Evolutionary conservation across 768 basidiomycete species (phyloP), one percentile per base, ranked within the genome.

Genomic region (Kwoniella shandongensis): DNA sequence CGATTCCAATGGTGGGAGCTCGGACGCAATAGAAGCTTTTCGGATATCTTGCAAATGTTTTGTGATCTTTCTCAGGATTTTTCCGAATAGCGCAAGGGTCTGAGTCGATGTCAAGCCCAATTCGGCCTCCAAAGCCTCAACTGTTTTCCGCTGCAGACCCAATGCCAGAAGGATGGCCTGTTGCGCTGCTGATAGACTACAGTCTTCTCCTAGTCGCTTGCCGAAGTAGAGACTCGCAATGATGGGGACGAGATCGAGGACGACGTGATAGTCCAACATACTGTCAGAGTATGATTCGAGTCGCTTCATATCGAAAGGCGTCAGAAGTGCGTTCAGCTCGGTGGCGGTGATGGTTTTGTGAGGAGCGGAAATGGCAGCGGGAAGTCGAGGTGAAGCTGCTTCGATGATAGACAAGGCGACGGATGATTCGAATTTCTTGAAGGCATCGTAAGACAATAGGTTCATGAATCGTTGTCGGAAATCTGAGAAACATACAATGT

Each of bases 261-360:
- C 84, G 66, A 94, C 91, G 72, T 98, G 96, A 69, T 94, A 97
- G 76, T 98, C 96, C 39, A 98, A 82, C 84, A 88, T 86, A 67
- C 75, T 77, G 75, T 96, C 92, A 0, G 91, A 88, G 63, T 99
- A 99, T 4, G 94, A 89, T 66, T 93, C 88, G 13, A 99, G 82
- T 1, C 96, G 87, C 76, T 98, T 97, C 66, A 98, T 81, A 76
- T 98, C 96, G 74, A 94, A 98, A 0, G 96, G 91, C 0, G 90
- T 86, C 54, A 93, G 74, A 6, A 88, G 73, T 44, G 86, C 79
- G 0, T 83, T 79, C 15, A 88, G 78, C 57, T 88, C 87, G 1
- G 77, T 72, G 17, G 81, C 61, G 4, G 75, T 73, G 22, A 83
- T 75, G 4, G 79, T 72, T 27, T 38, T 36, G 29, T 18, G n/a